Conservation (phyloP, 1,139 yeast genomes). For the Candida frijolesensis region DNA sequence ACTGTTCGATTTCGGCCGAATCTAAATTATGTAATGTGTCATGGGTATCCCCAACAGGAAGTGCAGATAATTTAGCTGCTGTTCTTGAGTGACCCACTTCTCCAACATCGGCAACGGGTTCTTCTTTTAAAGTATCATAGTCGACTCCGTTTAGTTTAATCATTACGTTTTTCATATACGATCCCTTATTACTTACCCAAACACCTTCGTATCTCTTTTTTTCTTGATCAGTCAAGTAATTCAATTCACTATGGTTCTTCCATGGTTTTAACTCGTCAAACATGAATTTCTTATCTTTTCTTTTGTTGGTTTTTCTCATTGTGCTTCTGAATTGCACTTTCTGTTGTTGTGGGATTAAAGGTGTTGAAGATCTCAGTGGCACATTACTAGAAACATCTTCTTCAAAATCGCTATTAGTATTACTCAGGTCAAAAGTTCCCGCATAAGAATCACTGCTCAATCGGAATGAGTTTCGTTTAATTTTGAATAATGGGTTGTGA, state of each 20-base stretch:
- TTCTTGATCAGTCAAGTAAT: conserved; percentile 67
- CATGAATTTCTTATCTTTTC: conserved; percentile 41
- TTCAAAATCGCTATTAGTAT: conserved; percentile 16
- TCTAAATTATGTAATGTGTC: conserved; percentile 37
- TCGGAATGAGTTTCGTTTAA: conserved; percentile 15
- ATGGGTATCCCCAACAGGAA: conserved; percentile 18
- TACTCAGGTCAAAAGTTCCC: conserved; percentile 20
- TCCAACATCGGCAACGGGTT: conserved; percentile 19
- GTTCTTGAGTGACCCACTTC: conserved; percentile 28
- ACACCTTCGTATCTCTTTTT: conserved; percentile 88
- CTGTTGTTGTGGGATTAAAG: conserved; percentile 17
- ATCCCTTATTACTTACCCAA: conserved; percentile 86
- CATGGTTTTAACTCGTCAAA: conserved; percentile 95
- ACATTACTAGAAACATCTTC: conserved; percentile 3
- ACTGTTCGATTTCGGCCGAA: conserved; percentile 36
- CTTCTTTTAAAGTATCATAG: conserved; percentile 17
- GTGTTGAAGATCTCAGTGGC: conserved; percentile 18
- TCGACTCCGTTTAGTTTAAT: conserved; percentile 36
- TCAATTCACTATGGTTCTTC: conserved; percentile 78
- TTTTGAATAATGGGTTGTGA: conserved; percentile 18
- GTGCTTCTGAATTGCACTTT: conserved; percentile 61
- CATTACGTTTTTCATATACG: conserved; percentile 51
- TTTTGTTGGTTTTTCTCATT: conserved; percentile 59
- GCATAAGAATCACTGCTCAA: conserved; percentile 19
- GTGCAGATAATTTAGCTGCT: conserved; percentile 36